phyloP scores from a whole-genome alignment of 2,329 filamentous ascomycete species.

The Talaromyces sp. region DNA sequence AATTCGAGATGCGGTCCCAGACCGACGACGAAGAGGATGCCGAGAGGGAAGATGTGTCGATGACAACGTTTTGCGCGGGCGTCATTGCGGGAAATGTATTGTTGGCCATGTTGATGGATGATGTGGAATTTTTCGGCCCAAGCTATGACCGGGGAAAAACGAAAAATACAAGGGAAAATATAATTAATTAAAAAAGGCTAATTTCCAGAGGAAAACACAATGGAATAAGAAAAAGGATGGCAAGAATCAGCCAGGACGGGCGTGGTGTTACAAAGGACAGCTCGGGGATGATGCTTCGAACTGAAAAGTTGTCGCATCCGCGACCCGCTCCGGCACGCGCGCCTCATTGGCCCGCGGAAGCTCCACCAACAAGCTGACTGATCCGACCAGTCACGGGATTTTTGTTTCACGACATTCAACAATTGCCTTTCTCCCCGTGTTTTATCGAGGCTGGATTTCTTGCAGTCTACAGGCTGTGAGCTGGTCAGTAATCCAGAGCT shows the following conservation, averaged over 20 bases:
- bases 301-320: slow-evolving; percentile 1
- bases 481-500: background rate
- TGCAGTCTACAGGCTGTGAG: background rate
- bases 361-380: background rate
- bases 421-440: background rate
- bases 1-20: slow-evolving; percentile 85
- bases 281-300: background rate
- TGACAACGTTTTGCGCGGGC: slow-evolving; percentile 10
- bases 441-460: too few species aligned
- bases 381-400: background rate
- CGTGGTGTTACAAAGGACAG: background rate
- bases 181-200: background rate
- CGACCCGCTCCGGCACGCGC: background rate
- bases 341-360: background rate
- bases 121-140: background rate
- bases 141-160: background rate
- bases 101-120: slow-evolving; percentile 8
- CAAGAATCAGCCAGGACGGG: background rate
- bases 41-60: slow-evolving; percentile 31
- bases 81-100: background rate
- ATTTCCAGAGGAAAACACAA: background rate
- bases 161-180: background rate
- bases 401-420: background rate
- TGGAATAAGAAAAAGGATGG: background rate
- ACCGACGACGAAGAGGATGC: slow-evolving; percentile 59